These are phyloP conservation scores for Trichoderma gamsii DNA, from an alignment of 495 filamentous ascomycete genomes.

Conservation along the genomic window DNA sequence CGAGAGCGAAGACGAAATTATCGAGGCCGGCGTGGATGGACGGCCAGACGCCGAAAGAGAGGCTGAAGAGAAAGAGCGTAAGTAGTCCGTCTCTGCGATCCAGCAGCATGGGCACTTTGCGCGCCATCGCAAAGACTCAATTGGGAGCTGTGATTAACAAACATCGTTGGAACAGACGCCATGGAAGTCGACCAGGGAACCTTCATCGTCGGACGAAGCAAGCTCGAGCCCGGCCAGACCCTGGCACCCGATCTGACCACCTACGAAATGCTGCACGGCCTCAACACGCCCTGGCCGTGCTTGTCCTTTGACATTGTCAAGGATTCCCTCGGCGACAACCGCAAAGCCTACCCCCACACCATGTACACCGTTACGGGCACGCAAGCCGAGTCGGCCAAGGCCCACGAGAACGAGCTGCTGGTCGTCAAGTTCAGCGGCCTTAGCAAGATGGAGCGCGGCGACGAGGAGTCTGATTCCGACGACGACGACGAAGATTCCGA, in stretches of 20 bases:
- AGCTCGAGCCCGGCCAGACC: slow-evolving; percentile 81
- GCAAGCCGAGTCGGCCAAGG: slow-evolving; percentile 68
- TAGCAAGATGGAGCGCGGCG: slow-evolving; percentile 69
- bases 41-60: slow-evolving; percentile 88
- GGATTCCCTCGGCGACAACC: slow-evolving; percentile 82
- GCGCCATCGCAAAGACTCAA: neutral
- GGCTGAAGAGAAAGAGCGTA: slow-evolving; percentile 69
- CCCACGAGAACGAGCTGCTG: slow-evolving; percentile 86
- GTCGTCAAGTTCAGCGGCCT: slow-evolving; percentile 92
- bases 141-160: slow-evolving; percentile 21
- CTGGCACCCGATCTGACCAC: slow-evolving; percentile 83
- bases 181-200: slow-evolving; percentile 83
- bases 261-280: slow-evolving; percentile 91
- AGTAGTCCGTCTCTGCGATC: slow-evolving; percentile 20
- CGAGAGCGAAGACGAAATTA: slow-evolving; percentile 91
- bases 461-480: slow-evolving; percentile 59
- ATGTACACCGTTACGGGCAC: slow-evolving; percentile 92
- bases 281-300: slow-evolving; percentile 92
- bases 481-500: slow-evolving; percentile 78
- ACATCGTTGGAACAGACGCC: slow-evolving; percentile 41
- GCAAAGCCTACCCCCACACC: slow-evolving; percentile 84
- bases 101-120: neutral
- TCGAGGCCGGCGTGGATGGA: slow-evolving; percentile 91
- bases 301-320: slow-evolving; percentile 89
- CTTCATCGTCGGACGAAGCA: slow-evolving; percentile 86